Evolutionary conservation across 768 basidiomycete genomes (phyloP), one percentile per base, ranked within the genome.

Genomic region (Rhodotorula sphaerocarpa): DNA sequence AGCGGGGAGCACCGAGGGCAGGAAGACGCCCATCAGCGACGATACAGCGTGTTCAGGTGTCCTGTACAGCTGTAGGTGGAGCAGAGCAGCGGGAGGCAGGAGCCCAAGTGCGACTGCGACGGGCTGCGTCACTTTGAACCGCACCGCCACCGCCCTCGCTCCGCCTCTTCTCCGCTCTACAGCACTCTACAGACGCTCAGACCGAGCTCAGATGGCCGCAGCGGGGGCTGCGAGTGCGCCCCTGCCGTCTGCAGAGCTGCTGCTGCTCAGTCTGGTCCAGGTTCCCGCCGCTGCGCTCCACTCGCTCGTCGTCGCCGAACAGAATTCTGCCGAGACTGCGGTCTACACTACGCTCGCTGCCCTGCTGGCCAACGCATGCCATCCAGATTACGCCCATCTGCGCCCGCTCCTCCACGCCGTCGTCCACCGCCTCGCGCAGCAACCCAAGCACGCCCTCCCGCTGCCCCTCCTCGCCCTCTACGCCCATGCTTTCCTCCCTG

Each of bases 391-490:
- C 21, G 14, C 30, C 27, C 30, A 25, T 25, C 45, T 51, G 39
- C 57, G 53, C 6, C 9, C 21, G 10, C 34, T 60, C 27, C 27
- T 63, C 3, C 66, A 67, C 30, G 21, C 45, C 36, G 33, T 67
- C 53, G 11, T 67, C 50, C 33, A 48, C 9, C 44, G 55, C 31
- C 30, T 54, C 36, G 55, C 50, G n/a, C 27, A 2, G 43, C 43
- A 14, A 25, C 21, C 33, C 16, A 41, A 42, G 11, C 27, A 18
- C 20, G 18, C 36, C 21, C 25, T 33, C 28, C 7, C 56, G 28
- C 20, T 63, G 3, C 34, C 25, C 23, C 53, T 67, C 44, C 20
- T 67, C 39, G 52, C 55, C 11, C 27, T 50, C 39, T 67, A 67
- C 58, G 46, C 58, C 33, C 25, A 30, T 23, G 20, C 48, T 6